Percentiles rank a stretch among this genome's conserved stretches.
Evolutionary conservation across 768 basidiomycete genomes (phyloP).

Genomic region (Mycena pura): DNA sequence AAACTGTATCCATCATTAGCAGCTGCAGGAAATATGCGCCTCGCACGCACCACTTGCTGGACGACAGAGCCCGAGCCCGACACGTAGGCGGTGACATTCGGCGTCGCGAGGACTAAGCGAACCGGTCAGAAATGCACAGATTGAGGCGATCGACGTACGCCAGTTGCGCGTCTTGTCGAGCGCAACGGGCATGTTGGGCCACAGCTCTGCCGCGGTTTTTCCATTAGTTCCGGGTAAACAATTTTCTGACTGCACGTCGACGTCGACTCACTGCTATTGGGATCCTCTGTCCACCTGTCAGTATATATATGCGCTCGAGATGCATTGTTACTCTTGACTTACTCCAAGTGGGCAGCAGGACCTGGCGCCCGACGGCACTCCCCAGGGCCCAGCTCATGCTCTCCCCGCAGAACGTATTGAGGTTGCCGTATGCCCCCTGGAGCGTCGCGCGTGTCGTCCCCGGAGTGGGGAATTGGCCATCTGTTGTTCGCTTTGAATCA

Average conservation of each 20-base stretch:
- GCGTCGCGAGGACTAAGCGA: background rate
- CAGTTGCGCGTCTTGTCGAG: slow-evolving; percentile 1
- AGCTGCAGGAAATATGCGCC: no score
- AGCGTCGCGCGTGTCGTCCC: background rate
- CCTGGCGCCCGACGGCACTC: background rate
- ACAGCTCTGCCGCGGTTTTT: background rate
- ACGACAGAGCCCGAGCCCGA: background rate
- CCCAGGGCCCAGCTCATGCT: slow-evolving; percentile 1
- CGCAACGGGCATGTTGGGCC: background rate
- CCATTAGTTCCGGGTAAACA: background rate
- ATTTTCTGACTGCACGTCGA: background rate
- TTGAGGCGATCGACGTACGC: background rate
- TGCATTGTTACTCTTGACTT: background rate
- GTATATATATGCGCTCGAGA: background rate
- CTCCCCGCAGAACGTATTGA: slow-evolving; percentile 12
- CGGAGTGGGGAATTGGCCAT: background rate
- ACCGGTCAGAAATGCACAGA: background rate
- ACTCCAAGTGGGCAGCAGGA: slow-evolving; percentile 14
- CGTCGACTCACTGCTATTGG: slow-evolving; percentile 1
- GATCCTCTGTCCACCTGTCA: background rate
- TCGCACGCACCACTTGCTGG: slow-evolving; percentile 12
- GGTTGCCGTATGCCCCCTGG: background rate
- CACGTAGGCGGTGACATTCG: background rate
- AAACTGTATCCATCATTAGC: no score
- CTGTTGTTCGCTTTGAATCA: background rate